Conservation (phyloP, 495 filamentous ascomycete genomes). For the Talaromyces borbonicus region DNA sequence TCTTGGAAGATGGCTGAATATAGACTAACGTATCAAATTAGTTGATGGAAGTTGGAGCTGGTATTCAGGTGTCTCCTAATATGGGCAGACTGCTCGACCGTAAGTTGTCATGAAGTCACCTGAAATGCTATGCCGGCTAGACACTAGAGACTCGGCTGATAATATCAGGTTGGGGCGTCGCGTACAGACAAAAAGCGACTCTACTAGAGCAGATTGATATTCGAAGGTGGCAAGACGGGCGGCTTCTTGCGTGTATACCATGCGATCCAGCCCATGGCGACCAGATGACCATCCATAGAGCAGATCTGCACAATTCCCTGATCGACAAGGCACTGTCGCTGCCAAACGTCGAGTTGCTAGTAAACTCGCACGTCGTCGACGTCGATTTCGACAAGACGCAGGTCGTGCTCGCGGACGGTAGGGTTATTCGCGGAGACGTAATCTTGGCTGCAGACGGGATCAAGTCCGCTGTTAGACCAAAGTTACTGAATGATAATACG, state of each 20-base stretch:
- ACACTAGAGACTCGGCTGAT: constrained; percentile 5
- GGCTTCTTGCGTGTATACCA: constrained; percentile 26
- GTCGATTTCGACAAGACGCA: constrained; percentile 22
- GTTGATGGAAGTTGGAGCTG: constrained; percentile 59
- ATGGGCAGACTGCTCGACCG: constrained; percentile 60
- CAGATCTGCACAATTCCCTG: constrained; percentile 34
- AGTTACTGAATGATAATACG: constrained; percentile 18
- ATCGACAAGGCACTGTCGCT: constrained; percentile 27
- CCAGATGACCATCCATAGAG: constrained; percentile 34
- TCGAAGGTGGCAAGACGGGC: constrained; percentile 33
- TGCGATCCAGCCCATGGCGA: constrained; percentile 34
- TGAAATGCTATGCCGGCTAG: neutral
- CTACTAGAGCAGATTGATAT: constrained; percentile 33
- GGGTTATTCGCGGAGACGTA: constrained; percentile 27
- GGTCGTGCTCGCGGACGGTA: constrained; percentile 27
- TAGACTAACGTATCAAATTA: constrained; percentile 10
- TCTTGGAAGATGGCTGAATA: neutral
- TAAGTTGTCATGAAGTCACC: too few relatives aligned
- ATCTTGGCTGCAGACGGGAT: constrained; percentile 40
- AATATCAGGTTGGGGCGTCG: constrained; percentile 30
- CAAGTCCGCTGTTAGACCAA: constrained; percentile 29
- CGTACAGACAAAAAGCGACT: constrained; percentile 29
- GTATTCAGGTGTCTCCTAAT: constrained; percentile 72
- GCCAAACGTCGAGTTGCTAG: constrained; percentile 25
- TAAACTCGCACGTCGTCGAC: constrained; percentile 23